A percentile compares a stretch with the other conserved stretches of the same genome.
Evolutionary conservation across 768 basidiomycete species (phyloP).

Genomic region (Amanita polypyramis): DNA sequence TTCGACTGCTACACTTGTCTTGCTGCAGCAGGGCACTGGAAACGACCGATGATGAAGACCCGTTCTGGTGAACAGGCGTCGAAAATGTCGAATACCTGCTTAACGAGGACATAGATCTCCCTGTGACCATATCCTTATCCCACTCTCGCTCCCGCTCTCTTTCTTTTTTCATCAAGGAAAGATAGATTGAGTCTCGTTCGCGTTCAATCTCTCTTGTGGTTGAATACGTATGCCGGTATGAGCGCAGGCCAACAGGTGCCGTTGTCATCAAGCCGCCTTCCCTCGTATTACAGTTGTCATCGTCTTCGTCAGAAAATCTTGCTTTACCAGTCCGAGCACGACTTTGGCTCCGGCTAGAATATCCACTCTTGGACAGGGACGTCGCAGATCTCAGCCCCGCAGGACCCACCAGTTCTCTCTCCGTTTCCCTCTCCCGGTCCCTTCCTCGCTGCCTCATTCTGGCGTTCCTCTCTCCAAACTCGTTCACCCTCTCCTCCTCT

Average conservation of each 20-base stretch:
- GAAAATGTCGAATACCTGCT: neutral
- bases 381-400: constrained; percentile 1
- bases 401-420: neutral
- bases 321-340: constrained; percentile 11
- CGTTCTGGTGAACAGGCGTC: neutral
- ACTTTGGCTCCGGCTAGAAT: constrained; percentile 11
- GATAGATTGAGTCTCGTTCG: neutral
- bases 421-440: too few species aligned
- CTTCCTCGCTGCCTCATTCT: constrained; percentile 6
- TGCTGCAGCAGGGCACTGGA: neutral
- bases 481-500: constrained; percentile 18
- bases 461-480: constrained; percentile 16
- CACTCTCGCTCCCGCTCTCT: constrained; percentile 1
- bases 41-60: neutral
- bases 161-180: constrained; percentile 9
- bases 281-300: neutral
- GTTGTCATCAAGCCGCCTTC: neutral
- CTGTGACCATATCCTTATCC: constrained; percentile 14
- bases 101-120: constrained; percentile 5
- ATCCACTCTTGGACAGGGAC: neutral
- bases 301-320: constrained; percentile 5
- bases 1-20: constrained; percentile 12
- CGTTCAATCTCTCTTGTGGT: neutral
- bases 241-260: constrained; percentile 1
- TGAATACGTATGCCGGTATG: neutral